phyloP scores from a whole-genome alignment of 192 early-diverging fungal species.

The Coemansia furcata region DNA sequence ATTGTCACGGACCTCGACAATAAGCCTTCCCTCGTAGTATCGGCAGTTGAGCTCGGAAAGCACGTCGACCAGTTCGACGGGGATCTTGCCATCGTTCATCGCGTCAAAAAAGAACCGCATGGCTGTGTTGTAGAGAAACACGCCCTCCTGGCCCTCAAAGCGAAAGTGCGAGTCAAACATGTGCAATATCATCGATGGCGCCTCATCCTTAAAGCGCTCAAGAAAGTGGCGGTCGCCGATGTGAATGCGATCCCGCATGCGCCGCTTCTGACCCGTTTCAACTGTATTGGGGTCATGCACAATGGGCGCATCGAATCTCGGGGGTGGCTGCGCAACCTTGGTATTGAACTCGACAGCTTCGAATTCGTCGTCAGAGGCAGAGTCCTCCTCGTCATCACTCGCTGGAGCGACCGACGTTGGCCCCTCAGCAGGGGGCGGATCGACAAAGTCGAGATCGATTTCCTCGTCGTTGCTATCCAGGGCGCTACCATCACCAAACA shows the following conservation, averaged over 20 bases:
- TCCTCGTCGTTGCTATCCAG: constrained; percentile 31
- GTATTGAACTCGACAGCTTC: constrained; percentile 38
- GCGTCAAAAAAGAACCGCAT: constrained; percentile 56
- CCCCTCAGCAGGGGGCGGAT: constrained; percentile 10
- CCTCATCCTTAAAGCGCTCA: constrained; percentile 49
- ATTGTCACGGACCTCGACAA: constrained; percentile 70
- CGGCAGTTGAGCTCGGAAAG: constrained; percentile 58
- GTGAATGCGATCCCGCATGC: constrained; percentile 15
- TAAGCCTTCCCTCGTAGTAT: constrained; percentile 59
- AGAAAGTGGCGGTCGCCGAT: constrained; percentile 37
- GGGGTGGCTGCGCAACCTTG: background rate
- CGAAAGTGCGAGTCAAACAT: constrained; percentile 73
- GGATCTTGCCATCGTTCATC: constrained; percentile 56
- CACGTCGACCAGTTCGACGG: constrained; percentile 67
- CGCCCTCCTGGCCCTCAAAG: constrained; percentile 61
- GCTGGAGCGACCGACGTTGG: background rate
- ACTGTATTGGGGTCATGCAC: background rate
- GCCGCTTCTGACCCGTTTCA: constrained; percentile 15
- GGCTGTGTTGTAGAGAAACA: constrained; percentile 51
- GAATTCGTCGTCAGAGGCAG: constrained; percentile 50
- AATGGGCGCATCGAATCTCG: background rate
- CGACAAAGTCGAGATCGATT: constrained; percentile 37
- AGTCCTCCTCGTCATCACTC: constrained; percentile 30
- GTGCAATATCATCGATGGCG: constrained; percentile 63
- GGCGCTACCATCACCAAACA: constrained; percentile 36